phyloP scores from a whole-genome alignment of 2,329 filamentous ascomycete genomes.

The Aureobasidium melanogenum region DNA sequence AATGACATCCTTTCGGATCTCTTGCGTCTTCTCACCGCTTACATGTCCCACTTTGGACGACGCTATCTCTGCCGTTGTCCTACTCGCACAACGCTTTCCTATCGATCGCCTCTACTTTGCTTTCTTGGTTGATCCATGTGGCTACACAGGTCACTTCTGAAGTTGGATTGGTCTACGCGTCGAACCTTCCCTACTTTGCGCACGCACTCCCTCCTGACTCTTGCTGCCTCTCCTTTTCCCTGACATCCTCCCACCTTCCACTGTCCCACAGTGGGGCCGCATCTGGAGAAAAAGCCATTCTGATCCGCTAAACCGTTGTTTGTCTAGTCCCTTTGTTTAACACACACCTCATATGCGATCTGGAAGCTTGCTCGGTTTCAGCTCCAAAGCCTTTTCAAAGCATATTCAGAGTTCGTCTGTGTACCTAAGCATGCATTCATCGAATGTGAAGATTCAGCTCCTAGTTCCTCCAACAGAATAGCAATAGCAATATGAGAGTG shows the following conservation, averaged over 20 bases:
- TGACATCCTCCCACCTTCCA: background rate
- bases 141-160: background rate
- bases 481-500: background rate
- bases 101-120: background rate
- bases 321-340: background rate
- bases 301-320: background rate
- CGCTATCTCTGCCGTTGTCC: background rate
- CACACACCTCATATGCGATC: background rate
- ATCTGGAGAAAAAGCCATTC: background rate
- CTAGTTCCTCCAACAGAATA: background rate
- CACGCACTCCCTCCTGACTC: background rate
- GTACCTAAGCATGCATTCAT: background rate
- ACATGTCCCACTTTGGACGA: background rate
- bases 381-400: background rate
- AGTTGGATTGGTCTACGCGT: no score
- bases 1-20: background rate
- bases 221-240: background rate
- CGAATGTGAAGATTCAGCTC: background rate
- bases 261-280: slow-evolving; percentile 5
- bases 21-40: background rate
- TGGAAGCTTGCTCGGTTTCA: background rate
- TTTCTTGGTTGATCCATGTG: background rate
- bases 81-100: background rate
- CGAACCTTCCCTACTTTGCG: background rate
- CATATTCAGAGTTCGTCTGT: background rate